A percentile compares a stretch with the other conserved stretches of the same genome.
Evolutionary conservation across 495 filamentous ascomycete genomes (phyloP).

Genomic region (Evernia prunastri): DNA sequence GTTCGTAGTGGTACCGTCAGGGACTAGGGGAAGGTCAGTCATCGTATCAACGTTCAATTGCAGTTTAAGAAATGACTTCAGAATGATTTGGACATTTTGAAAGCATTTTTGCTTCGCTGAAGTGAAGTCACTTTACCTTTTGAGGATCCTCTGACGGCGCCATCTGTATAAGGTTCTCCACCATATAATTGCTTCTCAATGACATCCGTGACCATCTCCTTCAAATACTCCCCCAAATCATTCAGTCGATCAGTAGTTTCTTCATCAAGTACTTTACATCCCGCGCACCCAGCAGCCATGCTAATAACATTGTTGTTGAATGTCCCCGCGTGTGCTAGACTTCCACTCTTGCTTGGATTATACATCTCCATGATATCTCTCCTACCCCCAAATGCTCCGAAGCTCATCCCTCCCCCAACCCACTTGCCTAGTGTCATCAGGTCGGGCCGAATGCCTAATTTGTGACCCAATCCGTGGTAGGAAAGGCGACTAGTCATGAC

Average conservation of each 20-base stretch:
- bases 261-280: constrained; percentile 30
- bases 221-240: constrained; percentile 28
- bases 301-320: constrained; percentile 63
- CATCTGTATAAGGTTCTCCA: neutral
- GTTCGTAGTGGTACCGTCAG: neutral
- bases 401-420: constrained; percentile 55
- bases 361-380: constrained; percentile 49
- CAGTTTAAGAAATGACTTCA: neutral
- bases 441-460: constrained; percentile 45
- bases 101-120: neutral
- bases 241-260: constrained; percentile 26
- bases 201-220: constrained; percentile 18
- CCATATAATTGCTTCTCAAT: constrained; percentile 10
- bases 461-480: constrained; percentile 39
- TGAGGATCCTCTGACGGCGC: neutral
- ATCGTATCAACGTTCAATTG: neutral
- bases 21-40: neutral
- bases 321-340: constrained; percentile 51
- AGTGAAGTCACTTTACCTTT: neutral
- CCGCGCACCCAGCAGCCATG: constrained; percentile 49
- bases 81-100: neutral
- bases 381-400: constrained; percentile 58
- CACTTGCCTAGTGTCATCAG: constrained; percentile 58
- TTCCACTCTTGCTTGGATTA: constrained; percentile 37
- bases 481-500: constrained; percentile 56